Conservation (phyloP, 768 basidiomycete species). For the Pleurotus cornucopiae region DNA sequence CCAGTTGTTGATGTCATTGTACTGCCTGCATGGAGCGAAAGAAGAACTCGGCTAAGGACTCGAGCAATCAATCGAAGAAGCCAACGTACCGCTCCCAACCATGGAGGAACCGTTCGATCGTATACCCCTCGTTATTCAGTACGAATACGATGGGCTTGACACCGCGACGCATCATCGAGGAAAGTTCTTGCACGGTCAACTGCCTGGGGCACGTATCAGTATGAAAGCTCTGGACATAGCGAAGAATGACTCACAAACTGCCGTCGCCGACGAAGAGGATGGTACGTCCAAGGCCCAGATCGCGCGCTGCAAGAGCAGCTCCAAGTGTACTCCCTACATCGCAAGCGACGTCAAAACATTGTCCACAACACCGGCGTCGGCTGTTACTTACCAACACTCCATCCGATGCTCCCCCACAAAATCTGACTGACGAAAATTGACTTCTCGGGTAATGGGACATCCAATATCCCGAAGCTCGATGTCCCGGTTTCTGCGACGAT, state of each 20-base stretch:
- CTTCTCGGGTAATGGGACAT: constrained; percentile 72
- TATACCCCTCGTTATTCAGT: constrained; percentile 79
- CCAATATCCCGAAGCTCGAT: constrained; percentile 80
- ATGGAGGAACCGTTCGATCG: constrained; percentile 80
- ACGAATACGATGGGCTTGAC: constrained; percentile 83
- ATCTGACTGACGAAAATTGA: constrained; percentile 70
- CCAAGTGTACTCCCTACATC: constrained; percentile 62
- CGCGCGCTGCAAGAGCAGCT: constrained; percentile 74
- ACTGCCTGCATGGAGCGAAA: constrained; percentile 42
- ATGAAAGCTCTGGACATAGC: constrained; percentile 6
- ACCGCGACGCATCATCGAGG: constrained; percentile 72
- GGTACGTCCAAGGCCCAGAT: constrained; percentile 56
- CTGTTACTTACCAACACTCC: constrained; percentile 62
- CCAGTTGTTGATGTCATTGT: constrained; percentile 87
- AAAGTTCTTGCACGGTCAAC: constrained; percentile 77
- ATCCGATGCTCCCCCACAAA: constrained; percentile 91
- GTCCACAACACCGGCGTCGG: neutral
- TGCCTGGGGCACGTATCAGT: constrained; percentile 41
- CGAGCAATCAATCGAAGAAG: neutral
- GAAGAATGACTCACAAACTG: constrained; percentile 48
- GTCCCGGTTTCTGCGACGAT: constrained; percentile 90
- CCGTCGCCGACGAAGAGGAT: constrained; percentile 88
- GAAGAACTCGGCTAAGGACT: neutral
- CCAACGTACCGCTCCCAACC: constrained; percentile 46
- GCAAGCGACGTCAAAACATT: neutral